Conservation (phyloP, 345 rosid genomes). For the Stellera chamaejasme region DNA sequence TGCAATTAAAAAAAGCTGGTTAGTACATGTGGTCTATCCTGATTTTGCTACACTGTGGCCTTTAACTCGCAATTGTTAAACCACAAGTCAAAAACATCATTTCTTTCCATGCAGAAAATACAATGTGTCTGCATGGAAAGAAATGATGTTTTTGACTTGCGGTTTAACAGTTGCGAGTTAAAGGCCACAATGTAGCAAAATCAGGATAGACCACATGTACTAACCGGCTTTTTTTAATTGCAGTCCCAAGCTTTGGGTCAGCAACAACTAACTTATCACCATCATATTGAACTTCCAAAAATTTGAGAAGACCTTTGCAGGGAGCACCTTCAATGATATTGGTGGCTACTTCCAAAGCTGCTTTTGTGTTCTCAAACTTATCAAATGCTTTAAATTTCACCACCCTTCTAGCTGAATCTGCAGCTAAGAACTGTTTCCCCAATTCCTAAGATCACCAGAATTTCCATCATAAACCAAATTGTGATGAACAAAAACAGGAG, state of each 20-base stretch:
- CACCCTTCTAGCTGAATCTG: slow-evolving; percentile 65
- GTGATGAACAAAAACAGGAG: neutral
- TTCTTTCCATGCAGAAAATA: slow-evolving; percentile 36
- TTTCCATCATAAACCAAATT: neutral
- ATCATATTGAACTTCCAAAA: slow-evolving; percentile 53
- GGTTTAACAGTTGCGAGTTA: neutral
- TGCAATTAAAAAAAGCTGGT: slow-evolving; percentile 81
- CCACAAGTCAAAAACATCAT: slow-evolving; percentile 4
- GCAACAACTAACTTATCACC: slow-evolving; percentile 64
- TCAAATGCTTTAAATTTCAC: slow-evolving; percentile 66
- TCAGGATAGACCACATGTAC: neutral
- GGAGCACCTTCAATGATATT: slow-evolving; percentile 58
- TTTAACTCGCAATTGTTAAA: slow-evolving; percentile 1
- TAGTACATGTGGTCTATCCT: neutral
- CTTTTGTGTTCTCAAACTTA: slow-evolving; percentile 71
- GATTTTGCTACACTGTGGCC: neutral
- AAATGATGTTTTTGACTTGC: slow-evolving; percentile 4
- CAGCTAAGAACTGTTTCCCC: slow-evolving; percentile 41
- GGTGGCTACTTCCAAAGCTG: slow-evolving; percentile 65
- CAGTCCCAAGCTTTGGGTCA: slow-evolving; percentile 86
- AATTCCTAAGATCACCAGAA: slow-evolving; percentile 34
- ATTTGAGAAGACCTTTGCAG: slow-evolving; percentile 61
- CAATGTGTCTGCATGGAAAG: slow-evolving; percentile 41
- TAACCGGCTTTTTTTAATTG: slow-evolving; percentile 75
- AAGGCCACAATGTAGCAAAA: neutral